Base-by-base conservation (phyloP, 2,329 filamentous ascomycete genomes). In the Stenocarpella maydis region DNA sequence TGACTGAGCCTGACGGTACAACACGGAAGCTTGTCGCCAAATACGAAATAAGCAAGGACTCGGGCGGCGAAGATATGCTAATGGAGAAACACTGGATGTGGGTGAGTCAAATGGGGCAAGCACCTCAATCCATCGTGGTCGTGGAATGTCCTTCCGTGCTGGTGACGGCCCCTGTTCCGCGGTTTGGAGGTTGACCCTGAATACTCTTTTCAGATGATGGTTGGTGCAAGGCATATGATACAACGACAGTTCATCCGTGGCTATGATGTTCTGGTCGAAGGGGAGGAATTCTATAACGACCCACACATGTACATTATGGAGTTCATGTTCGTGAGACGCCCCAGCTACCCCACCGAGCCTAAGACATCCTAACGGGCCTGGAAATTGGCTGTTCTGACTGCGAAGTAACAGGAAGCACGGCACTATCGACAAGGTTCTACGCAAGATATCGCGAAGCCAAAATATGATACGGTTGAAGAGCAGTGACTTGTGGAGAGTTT, bases 401-500 rank as follows among this genome's bases (percentile, higher is more conserved):
- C 4, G 17, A 34, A 14, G 26, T 10, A 9, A 2, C 15, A 61
- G 55, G 55, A 61, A 61, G 17, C 55, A 61, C 5, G 55, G 55
- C 10, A 24, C 55, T 24, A 10, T 61, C 3, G 41, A 61, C 28
- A 34, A n/a, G 19, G 17, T 61, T 24, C 12, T 61, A 15, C 41
- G 55, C 19, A 61, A 34, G 10, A n/a, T 61, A 19, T 61, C 41
- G 1, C 14, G 8, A 6, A 61, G 41, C 19, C 3, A 24, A 47
- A 15, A 19, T 10, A 43, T 3, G 19, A 21, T 61, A 17, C 19
- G 15, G 10, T 17, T 61, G 3, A 61, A 24, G 19, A 61, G 41
- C 55, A 15, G 55, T 14, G 55, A 61, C 15, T 7, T 61, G n/a
- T 47, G 55, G 41, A 61, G 55, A 17, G 5, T 61, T 4, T 61